Evolutionary conservation across 176 grass and related monocot species (phyloP), one percentile per base, ranked within the genome.

Genomic region (Sorghum bicolor): DNA sequence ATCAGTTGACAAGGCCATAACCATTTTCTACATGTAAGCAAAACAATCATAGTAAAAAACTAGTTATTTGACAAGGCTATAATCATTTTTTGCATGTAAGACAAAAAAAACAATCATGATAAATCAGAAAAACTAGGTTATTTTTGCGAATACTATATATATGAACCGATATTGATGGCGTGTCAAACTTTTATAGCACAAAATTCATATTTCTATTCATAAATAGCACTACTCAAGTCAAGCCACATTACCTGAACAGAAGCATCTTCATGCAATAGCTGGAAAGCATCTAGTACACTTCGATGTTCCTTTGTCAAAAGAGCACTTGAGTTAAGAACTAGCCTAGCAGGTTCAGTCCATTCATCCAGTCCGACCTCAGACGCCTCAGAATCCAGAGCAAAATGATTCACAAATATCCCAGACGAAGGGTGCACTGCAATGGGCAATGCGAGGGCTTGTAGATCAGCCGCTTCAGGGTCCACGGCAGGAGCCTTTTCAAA

Each of bases 1-100:
- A 83, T 98, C 95, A 31, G 89, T 88, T 80, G 95, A 93, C 48
- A 98, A 60, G n/a, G 95, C 90, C 87, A 92, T 82, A 67, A 98
- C 96, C 93, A 98, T 91, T 85, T 88, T 95, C 96, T 98, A 73
- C 64, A 85, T 55, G 22, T 34, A 52, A 20, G 74, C 25, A 77
- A 67, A 78, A 66, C 4, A 64, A 26, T n/a, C n/a, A n/a, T n/a
- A n/a, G n/a, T n/a, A n/a, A n/a, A n/a, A n/a, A n/a, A n/a, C n/a
- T n/a, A n/a, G n/a, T n/a, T n/a, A n/a, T n/a, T 88, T 80, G 95
- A 93, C 48, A 98, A 60, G n/a, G 95, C 90, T 86, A 92, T 82
- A 67, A 98, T 93, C 93, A 98, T 91, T 85, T 88, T 95, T 93
- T 98, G 73, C 64, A 85, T 55, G 22, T 34, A 52, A 20, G 74